Evolutionary conservation across 2,329 filamentous ascomycete genomes (phyloP).

Genomic region (Paecilomyces fulvus): DNA sequence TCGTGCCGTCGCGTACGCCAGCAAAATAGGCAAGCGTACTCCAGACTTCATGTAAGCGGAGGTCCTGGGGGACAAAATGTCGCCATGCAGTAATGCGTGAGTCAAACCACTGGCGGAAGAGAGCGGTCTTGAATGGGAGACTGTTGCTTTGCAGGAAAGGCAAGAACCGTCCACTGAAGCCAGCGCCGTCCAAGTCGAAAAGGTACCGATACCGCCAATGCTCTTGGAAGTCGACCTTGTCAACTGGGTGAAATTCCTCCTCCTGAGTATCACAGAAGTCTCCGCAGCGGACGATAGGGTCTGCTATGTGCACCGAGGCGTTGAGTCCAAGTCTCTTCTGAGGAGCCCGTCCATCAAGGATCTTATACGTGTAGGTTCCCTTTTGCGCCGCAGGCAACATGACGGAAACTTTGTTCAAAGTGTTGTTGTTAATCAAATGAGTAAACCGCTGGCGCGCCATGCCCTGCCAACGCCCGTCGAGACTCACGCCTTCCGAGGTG

Average conservation of each 20-base stretch:
- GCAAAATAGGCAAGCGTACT: constrained; percentile 66
- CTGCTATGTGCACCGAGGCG: constrained; percentile 51
- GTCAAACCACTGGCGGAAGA: constrained; percentile 75
- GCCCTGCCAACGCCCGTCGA: constrained; percentile 52
- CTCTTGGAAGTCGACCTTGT: constrained; percentile 43
- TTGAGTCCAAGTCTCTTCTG: constrained; percentile 45
- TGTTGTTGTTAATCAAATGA: constrained; percentile 57
- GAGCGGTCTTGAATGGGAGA: constrained; percentile 59
- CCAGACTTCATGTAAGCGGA: constrained; percentile 65
- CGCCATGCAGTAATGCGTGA: constrained; percentile 66
- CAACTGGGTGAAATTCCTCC: constrained; percentile 43
- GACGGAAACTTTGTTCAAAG: constrained; percentile 42
- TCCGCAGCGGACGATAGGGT: constrained; percentile 49
- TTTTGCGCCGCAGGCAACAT: constrained; percentile 43
- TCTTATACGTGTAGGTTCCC: constrained; percentile 48
- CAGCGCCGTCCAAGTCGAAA: constrained; percentile 60
- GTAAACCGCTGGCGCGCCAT: constrained; percentile 64
- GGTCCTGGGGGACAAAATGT: constrained; percentile 71
- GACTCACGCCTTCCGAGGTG: constrained; percentile 48
- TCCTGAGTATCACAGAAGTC: constrained; percentile 49
- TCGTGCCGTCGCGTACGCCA: constrained; percentile 44
- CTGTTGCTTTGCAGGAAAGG: constrained; percentile 57
- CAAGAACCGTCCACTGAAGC: constrained; percentile 58
- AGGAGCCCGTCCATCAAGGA: constrained; percentile 33
- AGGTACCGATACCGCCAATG: constrained; percentile 62